A percentile compares a stretch with the other conserved stretches of the same genome.
These are phyloP conservation scores for Cladorrhinum sp. DNA, from an alignment of 2,329 filamentous ascomycete species.

Conservation along the genomic window DNA sequence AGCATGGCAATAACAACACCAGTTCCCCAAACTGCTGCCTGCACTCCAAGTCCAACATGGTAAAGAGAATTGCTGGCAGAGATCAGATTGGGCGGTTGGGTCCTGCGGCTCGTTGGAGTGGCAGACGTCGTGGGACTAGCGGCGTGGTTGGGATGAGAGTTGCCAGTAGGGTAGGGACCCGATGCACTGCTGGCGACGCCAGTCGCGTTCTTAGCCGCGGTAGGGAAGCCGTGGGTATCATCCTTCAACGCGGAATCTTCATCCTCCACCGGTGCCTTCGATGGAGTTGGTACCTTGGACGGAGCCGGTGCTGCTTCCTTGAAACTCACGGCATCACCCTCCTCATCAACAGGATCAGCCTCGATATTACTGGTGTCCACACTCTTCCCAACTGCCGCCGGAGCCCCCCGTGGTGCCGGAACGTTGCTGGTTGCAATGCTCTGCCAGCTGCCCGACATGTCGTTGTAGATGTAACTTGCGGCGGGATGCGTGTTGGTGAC, in stretches of 20 bases:
- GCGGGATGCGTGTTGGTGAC: constrained; percentile 94
- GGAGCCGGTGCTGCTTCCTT: neutral
- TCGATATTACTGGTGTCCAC: neutral
- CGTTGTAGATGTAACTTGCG: constrained; percentile 77
- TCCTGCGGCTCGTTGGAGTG: neutral
- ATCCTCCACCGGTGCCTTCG: neutral
- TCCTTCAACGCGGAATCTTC: neutral
- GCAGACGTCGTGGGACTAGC: neutral
- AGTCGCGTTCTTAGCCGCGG: neutral
- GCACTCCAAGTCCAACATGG: neutral
- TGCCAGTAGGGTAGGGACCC: neutral
- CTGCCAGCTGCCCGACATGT: constrained; percentile 72
- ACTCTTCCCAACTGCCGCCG: neutral
- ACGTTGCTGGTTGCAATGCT: constrained; percentile 56
- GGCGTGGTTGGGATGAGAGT: neutral
- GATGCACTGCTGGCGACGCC: neutral
- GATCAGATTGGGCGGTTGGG: neutral
- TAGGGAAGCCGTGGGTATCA: neutral
- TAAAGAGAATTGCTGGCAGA: neutral
- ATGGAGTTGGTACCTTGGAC: neutral
- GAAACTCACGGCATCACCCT: neutral
- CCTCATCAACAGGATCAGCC: no score
- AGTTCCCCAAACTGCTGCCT: neutral
- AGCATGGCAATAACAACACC: neutral
- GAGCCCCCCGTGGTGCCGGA: neutral